Evolutionary conservation across 164 flowering plant genomes (phyloP).

Genomic region (Stephania cephalantha): DNA sequence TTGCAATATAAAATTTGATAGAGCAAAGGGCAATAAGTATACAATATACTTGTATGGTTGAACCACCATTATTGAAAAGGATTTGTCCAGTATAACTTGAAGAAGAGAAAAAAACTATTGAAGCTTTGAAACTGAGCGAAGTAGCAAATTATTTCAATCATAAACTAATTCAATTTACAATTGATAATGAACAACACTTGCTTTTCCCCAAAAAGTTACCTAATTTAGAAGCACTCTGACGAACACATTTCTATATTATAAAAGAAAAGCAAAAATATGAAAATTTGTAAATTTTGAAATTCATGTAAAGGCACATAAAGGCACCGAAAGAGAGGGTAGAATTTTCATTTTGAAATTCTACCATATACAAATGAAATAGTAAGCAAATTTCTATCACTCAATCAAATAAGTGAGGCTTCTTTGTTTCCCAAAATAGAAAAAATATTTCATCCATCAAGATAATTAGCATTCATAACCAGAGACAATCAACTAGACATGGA

Average conservation of each 20-base stretch:
- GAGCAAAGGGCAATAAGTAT: background rate
- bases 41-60: too few species aligned
- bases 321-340: too few species aligned
- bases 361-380: background rate
- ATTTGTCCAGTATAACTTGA: background rate
- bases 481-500: background rate
- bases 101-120: too few species aligned
- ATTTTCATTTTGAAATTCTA: background rate
- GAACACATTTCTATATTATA: background rate
- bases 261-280: background rate
- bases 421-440: too few species aligned
- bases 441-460: background rate
- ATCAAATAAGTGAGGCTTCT: background rate
- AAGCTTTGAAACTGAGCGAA: background rate
- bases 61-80: background rate
- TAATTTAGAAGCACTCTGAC: background rate
- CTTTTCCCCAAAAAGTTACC: background rate
- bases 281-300: background rate
- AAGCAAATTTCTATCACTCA: background rate
- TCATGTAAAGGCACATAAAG: too few species aligned
- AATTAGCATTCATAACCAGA: background rate
- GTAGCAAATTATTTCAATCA: background rate
- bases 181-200: background rate
- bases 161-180: background rate
- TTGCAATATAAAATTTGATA: background rate